These are phyloP conservation scores for Isoetes engelmannii DNA, from an alignment of 83 land plant genomes.

Conservation along the genomic window DNA sequence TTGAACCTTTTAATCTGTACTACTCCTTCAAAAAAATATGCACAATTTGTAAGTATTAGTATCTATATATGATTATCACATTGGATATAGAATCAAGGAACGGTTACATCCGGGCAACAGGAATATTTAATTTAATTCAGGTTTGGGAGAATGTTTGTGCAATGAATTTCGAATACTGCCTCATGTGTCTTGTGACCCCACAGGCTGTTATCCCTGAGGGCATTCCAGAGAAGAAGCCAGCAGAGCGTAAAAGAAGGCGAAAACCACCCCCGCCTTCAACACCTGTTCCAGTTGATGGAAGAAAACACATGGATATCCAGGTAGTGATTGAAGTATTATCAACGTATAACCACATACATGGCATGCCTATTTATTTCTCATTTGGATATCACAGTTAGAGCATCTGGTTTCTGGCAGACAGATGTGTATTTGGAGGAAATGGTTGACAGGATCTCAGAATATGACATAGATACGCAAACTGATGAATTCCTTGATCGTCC, in stretches of 20 bases:
- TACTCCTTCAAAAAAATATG: background rate
- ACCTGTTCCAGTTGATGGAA: conserved; percentile 15
- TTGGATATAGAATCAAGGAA: background rate
- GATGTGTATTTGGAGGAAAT: conserved; percentile 35
- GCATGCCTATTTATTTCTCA: background rate
- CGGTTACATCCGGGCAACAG: background rate
- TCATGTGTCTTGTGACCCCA: background rate
- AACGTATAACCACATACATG: background rate
- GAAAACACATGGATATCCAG: conserved; percentile 29
- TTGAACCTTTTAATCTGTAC: conserved; percentile 4
- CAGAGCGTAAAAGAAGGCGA: conserved; percentile 3
- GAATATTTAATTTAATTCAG: background rate
- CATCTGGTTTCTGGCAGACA: conserved; percentile 24
- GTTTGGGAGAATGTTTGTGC: conserved; percentile 1
- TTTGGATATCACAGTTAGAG: background rate
- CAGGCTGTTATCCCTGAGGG: background rate
- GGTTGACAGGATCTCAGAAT: conserved; percentile 15
- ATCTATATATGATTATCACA: background rate
- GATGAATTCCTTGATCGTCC: conserved; percentile 40
- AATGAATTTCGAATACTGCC: background rate
- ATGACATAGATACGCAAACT: conserved; percentile 36
- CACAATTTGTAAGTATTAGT: background rate
- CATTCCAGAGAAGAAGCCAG: conserved; percentile 7
- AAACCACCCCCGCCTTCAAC: background rate
- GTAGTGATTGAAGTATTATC: conserved; percentile 1